Evolutionary conservation across 164 flowering plant species (phyloP), one percentile per base, ranked within the genome.

Genomic region (Tinospora cordifolia): DNA sequence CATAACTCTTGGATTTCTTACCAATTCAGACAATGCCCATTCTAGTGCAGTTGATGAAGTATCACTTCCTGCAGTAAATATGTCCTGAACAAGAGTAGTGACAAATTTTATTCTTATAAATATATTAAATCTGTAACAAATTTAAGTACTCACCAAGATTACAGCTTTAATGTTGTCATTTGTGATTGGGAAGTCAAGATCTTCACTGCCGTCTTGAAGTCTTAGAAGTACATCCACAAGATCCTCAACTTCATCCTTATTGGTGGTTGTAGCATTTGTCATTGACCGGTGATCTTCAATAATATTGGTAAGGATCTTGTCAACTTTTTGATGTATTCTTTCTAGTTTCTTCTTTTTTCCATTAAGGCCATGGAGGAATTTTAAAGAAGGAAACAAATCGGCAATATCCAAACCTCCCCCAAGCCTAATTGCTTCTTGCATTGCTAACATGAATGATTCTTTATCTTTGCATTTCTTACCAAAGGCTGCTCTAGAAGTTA

Each of bases 361-460:
- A 30, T 70, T 76, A 15, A 79, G 76, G 78, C 15, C 78, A 76
- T 1, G 81, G 66, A 22, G 69, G 12, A 76, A 68, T 51, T 44
- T 57, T 0, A 75, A 8, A 1, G 81, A 79, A 57, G 81, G 84
- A n/a, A 69, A 81, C 64, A 79, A 44, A 65, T 81, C 84, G 12
- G 67, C 64, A 11, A 80, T 3, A 1, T 49, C 22, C 34, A 80
- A 73, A 6, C 83, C 80, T 13, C 71, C 77, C 1, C 54, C 54
- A 26, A 68, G 8, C 15, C 38, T 25, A 3, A 57, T 21, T 3
- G 30, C 66, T 59, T 75, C 74, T 13, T 63, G n/a, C 27, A 69
- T 19, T 3, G 63, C 57, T 24, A 27, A 1, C 24, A 30, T 60
- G 67, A 79, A 76, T 22, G n/a, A 67, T 12, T 70, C 65, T 63